Evolutionary conservation across 2,329 filamentous ascomycete genomes (phyloP), one percentile per base, ranked within the genome.

Genomic region (Ascocoryne sarcoides): DNA sequence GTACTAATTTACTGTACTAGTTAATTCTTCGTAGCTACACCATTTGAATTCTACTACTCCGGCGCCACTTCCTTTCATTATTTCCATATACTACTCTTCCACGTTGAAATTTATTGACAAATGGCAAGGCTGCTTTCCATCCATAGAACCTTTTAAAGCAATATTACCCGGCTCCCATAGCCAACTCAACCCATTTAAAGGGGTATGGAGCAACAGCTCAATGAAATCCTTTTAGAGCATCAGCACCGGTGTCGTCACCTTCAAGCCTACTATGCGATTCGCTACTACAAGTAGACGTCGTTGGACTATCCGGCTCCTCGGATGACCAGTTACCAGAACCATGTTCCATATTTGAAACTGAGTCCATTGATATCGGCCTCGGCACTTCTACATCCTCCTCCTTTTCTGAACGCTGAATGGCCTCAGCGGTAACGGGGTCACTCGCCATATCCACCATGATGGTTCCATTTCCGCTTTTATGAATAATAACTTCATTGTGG

Each of bases 391-490:
- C n/a, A n/a, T n/a, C n/a, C n/a, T n/a, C n/a, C n/a, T n/a, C n/a
- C 12, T 26, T 26, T 26, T 12, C 7, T 7, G 12, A 7, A 12
- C 12, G 23, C 7, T 7, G 12, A 7, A 7, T 12, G 7, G 23
- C 12, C 7, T 26, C 12, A 12, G 12, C 12, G 23, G 23, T 26
- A 26, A 26, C 7, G 23, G 36, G 37, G 9, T 31, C 32, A 12
- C 37, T 16, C 9, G 36, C 45, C 10, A 44, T 43, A 10, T 37
- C 42, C n/a, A 49, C 43, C 15, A 36, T 38, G n/a, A 70, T 69
- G 2, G 66, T 71, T 1, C 70, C 70, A 36, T 75, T 75, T 8
- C 71, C 72, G 43, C 76, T 75, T 1, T 70, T 69, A 4, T 67
- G 63, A 5, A 75, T 63, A 0, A 74, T 59, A 19, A 75, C 74